These are phyloP conservation scores for Bruguiera hainesii DNA, from an alignment of 441 rosid species.

Conservation along the genomic window DNA sequence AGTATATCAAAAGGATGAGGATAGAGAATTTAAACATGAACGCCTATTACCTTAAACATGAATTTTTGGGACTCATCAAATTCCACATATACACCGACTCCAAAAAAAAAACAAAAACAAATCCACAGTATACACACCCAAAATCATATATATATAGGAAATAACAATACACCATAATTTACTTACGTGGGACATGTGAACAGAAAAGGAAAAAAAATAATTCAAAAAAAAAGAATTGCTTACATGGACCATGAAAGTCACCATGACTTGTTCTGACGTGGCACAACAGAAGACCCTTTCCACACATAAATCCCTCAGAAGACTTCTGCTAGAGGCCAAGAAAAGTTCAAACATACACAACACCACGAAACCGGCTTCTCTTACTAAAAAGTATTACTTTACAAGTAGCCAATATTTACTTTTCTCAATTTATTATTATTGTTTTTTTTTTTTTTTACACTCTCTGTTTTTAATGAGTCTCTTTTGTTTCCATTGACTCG, in stretches of 20 bases:
- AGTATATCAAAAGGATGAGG: too few species aligned
- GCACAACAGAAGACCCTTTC: conserved; percentile 34
- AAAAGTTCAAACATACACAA: conserved; percentile 51
- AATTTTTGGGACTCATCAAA: too few species aligned
- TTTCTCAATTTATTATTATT: conserved; percentile 1
- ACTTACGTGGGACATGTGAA: too few species aligned
- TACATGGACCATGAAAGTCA: conserved; percentile 15
- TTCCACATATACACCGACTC: too few species aligned
- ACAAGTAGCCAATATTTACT: conserved; percentile 37
- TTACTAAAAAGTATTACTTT: background rate
- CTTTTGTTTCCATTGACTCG: conserved; percentile 46
- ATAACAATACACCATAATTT: too few species aligned
- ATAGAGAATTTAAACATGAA: too few species aligned
- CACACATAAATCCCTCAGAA: conserved; percentile 4
- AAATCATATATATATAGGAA: too few species aligned
- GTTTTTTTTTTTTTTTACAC: background rate
- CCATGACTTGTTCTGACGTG: conserved; percentile 16
- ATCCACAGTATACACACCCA: too few species aligned
- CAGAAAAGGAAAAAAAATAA: too few species aligned
- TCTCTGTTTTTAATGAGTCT: background rate
- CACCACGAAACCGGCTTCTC: conserved; percentile 36
- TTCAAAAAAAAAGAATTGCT: background rate
- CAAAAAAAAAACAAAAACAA: too few species aligned
- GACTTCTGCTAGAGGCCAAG: conserved; percentile 8
- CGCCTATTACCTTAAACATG: too few species aligned